Evolutionary conservation across 495 filamentous ascomycete genomes (phyloP).

Genomic region (Hypoxylon intermedium): DNA sequence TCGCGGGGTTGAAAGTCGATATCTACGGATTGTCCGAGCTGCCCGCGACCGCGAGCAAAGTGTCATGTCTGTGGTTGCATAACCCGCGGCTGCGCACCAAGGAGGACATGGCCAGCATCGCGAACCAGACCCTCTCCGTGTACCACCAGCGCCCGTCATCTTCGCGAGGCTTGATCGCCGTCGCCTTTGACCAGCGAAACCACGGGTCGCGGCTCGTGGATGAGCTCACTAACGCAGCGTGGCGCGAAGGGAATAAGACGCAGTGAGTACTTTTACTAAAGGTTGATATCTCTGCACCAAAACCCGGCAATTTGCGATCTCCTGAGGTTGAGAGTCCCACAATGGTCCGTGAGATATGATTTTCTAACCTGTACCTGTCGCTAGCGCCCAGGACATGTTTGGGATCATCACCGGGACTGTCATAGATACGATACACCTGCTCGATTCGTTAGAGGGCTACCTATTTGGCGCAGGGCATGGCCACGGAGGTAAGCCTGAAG

Average conservation of each 20-base stretch:
- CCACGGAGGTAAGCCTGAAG: constrained; percentile 24
- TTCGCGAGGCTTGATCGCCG: constrained; percentile 69
- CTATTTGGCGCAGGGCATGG: constrained; percentile 64
- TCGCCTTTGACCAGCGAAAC: constrained; percentile 88
- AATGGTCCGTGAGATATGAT: constrained; percentile 51
- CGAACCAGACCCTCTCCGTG: constrained; percentile 45
- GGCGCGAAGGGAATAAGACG: constrained; percentile 77
- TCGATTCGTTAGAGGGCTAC: constrained; percentile 78
- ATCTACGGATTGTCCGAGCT: constrained; percentile 84
- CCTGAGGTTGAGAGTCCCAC: constrained; percentile 39
- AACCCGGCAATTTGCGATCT: too few relatives aligned
- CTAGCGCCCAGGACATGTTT: constrained; percentile 50
- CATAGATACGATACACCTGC: constrained; percentile 71
- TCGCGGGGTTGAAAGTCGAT: constrained; percentile 77
- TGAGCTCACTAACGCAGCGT: constrained; percentile 69
- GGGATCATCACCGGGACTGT: constrained; percentile 67
- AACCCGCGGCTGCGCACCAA: constrained; percentile 76
- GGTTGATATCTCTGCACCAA: constrained; percentile 60
- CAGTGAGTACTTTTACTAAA: constrained; percentile 76
- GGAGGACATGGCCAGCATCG: constrained; percentile 68
- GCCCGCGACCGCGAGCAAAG: constrained; percentile 48
- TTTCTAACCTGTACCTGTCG: constrained; percentile 3
- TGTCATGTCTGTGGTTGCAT: constrained; percentile 85
- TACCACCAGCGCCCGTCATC: constrained; percentile 34
- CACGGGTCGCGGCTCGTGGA: constrained; percentile 76